These are phyloP conservation scores for Cichorium intybus DNA, from an alignment of 140 eudicot genomes.

Conservation along the genomic window DNA sequence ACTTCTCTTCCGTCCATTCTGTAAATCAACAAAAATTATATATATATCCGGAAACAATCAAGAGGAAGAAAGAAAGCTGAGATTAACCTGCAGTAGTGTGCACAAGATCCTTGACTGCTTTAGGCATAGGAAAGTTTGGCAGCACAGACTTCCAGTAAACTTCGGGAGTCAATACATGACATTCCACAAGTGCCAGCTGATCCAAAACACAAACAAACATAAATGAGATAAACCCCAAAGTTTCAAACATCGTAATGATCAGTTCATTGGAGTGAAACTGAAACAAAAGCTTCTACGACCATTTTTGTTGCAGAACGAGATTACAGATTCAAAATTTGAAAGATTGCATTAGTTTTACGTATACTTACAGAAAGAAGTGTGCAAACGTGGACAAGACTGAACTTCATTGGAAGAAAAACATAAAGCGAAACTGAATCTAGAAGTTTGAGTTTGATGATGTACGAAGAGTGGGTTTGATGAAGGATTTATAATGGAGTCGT, in stretches of 20 bases:
- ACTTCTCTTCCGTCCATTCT: conserved; percentile 40
- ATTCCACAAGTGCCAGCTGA: conserved; percentile 40
- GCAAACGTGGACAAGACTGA: conserved; percentile 4
- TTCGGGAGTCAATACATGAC: conserved; percentile 52
- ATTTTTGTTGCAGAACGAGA: background rate
- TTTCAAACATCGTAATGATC: background rate
- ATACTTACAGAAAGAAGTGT: conserved; percentile 9
- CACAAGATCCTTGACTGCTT: conserved; percentile 45
- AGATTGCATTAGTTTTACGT: too few relatives aligned
- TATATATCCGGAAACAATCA: background rate
- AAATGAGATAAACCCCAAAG: background rate
- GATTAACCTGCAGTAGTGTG: conserved; percentile 30
- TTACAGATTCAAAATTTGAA: background rate
- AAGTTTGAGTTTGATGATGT: conserved; percentile 20
- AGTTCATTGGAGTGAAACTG: too few relatives aligned
- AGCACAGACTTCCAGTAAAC: conserved; percentile 63
- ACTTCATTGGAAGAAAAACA: conserved; percentile 3
- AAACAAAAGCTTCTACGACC: too few relatives aligned
- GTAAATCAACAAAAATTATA: background rate
- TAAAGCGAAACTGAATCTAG: background rate
- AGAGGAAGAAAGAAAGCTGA: background rate
- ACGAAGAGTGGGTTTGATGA: conserved; percentile 12
- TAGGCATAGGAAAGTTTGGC: conserved; percentile 59
- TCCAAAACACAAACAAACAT: background rate
- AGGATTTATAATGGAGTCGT: conserved; percentile 24